phyloP scores from a whole-genome alignment of 306 rosid species.

The Cucumis hystrix region DNA sequence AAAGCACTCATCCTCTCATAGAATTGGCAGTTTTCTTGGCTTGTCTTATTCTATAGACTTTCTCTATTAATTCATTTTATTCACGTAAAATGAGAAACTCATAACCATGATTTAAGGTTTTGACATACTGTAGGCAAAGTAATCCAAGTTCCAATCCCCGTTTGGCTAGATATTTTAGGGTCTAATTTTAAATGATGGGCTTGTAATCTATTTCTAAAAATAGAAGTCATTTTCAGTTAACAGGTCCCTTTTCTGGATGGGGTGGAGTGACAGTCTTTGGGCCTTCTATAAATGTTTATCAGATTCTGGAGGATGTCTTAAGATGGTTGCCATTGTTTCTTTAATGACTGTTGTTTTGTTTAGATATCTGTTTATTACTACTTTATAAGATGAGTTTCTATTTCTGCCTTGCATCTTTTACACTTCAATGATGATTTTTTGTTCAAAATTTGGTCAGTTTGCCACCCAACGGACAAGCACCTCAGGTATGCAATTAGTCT shows the following conservation, averaged over 20 bases:
- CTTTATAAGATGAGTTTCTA: background rate
- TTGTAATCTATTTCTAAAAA: background rate
- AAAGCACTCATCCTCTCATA: background rate
- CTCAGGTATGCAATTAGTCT: slow-evolving; percentile 42
- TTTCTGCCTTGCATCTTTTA: background rate
- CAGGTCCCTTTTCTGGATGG: background rate
- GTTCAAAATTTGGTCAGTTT: slow-evolving; percentile 36
- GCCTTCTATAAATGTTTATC: background rate
- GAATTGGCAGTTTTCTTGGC: background rate
- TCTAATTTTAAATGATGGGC: background rate
- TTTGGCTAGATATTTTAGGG: background rate
- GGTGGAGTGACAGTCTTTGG: background rate
- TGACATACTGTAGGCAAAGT: background rate
- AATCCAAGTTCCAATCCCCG: background rate
- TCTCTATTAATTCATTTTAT: background rate
- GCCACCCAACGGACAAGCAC: slow-evolving; percentile 35
- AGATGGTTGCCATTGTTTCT: background rate
- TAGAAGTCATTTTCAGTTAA: background rate
- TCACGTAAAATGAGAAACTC: background rate
- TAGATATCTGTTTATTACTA: background rate
- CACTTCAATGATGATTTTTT: background rate
- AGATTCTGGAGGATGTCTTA: background rate
- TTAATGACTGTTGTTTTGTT: background rate
- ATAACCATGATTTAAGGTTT: background rate
- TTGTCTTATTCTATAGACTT: background rate